Conservation (phyloP, 1,284 basidiomycete genomes). For the Inonotus hispidus region DNA sequence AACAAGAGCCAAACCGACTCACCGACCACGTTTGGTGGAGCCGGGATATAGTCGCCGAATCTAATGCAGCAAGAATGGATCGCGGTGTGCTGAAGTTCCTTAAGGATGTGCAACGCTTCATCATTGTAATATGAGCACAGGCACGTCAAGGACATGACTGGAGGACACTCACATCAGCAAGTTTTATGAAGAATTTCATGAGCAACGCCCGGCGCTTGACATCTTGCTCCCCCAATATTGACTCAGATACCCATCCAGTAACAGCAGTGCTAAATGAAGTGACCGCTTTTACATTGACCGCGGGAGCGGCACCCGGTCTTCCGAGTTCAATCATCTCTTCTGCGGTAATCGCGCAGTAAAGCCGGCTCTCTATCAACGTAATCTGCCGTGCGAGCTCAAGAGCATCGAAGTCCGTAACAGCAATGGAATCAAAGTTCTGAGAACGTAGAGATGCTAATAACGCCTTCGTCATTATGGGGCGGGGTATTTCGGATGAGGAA, state of each 20-base stretch:
- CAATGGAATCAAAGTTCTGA: slow-evolving; percentile 55
- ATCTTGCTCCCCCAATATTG: slow-evolving; percentile 86
- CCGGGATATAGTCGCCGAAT: slow-evolving; percentile 90
- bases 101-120: slow-evolving; percentile 77
- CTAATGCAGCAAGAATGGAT: slow-evolving; percentile 90
- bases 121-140: slow-evolving; percentile 19
- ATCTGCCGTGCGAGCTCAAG: slow-evolving; percentile 91
- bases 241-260: slow-evolving; percentile 95
- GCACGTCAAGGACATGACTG: slow-evolving; percentile 22
- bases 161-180: slow-evolving; percentile 77
- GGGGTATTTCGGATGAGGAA: slow-evolving; percentile 57
- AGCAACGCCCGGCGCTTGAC: slow-evolving; percentile 80
- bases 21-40: slow-evolving; percentile 90
- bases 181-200: slow-evolving; percentile 95
- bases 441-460: slow-evolving; percentile 60
- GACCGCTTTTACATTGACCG: slow-evolving; percentile 75
- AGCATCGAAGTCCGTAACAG: slow-evolving; percentile 88
- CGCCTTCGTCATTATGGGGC: slow-evolving; percentile 81
- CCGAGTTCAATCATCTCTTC: slow-evolving; percentile 85
- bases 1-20: slow-evolving; percentile 29
- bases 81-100: slow-evolving; percentile 93
- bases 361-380: slow-evolving; percentile 88
- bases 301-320: slow-evolving; percentile 59
- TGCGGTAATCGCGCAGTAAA: slow-evolving; percentile 83
- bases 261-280: slow-evolving; percentile 87